phyloP scores from a whole-genome alignment of 306 rosid genomes.

The Lathyrus sativus region DNA sequence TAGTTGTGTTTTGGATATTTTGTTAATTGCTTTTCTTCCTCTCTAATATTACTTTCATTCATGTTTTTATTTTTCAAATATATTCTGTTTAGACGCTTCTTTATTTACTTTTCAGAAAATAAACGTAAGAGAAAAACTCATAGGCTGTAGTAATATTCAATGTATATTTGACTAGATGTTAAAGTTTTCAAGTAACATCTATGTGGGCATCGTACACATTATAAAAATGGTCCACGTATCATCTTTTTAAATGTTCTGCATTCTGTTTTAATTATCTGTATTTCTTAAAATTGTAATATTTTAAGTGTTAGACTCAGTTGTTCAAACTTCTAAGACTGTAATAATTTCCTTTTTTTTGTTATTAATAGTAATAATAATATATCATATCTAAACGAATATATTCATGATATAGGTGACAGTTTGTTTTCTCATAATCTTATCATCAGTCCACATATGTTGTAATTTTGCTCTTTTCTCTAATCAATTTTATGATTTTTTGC shows the following conservation, averaged over 20 bases:
- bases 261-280: slow-evolving; percentile 18
- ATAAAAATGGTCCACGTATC: background rate
- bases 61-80: slow-evolving; percentile 6
- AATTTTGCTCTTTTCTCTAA: background rate
- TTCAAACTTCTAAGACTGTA: slow-evolving; percentile 1
- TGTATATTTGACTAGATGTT: background rate
- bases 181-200: background rate
- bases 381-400: background rate
- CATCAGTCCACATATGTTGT: background rate
- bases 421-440: background rate
- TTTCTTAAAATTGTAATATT: slow-evolving; percentile 23
- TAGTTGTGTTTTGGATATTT: slow-evolving; percentile 20
- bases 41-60: slow-evolving; percentile 14
- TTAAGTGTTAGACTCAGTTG: slow-evolving; percentile 22
- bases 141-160: slow-evolving; percentile 21
- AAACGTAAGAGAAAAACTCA: slow-evolving; percentile 11
- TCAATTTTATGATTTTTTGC: background rate
- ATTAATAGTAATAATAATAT: background rate
- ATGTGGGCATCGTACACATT: background rate
- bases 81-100: slow-evolving; percentile 24
- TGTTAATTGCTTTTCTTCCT: slow-evolving; percentile 10
- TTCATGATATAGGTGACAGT: background rate
- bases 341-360: slow-evolving; percentile 27
- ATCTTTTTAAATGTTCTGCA: slow-evolving; percentile 18
- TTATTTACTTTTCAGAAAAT: slow-evolving; percentile 9